Evolutionary conservation across 2,329 filamentous ascomycete species (phyloP).

Genomic region (Myrmaecium sp.): DNA sequence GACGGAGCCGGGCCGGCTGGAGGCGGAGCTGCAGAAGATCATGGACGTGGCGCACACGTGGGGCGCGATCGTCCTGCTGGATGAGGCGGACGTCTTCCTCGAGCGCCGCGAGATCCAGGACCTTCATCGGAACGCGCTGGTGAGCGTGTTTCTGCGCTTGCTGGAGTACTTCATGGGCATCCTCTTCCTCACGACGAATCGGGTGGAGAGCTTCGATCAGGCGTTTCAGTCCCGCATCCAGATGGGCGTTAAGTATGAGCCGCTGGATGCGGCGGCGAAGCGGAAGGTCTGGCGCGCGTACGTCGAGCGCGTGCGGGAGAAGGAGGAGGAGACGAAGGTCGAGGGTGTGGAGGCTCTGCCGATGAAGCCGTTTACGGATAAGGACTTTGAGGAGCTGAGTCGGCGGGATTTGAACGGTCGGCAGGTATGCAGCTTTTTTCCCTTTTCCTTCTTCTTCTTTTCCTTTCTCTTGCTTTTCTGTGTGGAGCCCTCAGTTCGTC

Average conservation of each 20-base stretch:
- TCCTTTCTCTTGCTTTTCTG: conserved; percentile 1
- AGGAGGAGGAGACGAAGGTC: conserved; percentile 31
- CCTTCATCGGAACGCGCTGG: conserved; percentile 69
- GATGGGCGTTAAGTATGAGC: conserved; percentile 66
- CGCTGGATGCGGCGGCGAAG: conserved; percentile 54
- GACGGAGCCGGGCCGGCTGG: conserved; percentile 56
- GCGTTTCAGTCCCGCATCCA: conserved; percentile 82
- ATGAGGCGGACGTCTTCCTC: conserved; percentile 48
- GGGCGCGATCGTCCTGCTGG: conserved; percentile 70
- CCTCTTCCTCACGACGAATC: conserved; percentile 75
- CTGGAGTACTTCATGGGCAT: conserved; percentile 90
- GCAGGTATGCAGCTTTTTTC: conserved; percentile 30
- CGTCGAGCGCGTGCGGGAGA: conserved; percentile 51
- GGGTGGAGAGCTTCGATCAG: conserved; percentile 76
- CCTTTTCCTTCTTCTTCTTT: background rate
- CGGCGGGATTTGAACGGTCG: conserved; percentile 52
- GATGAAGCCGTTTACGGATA: conserved; percentile 44
- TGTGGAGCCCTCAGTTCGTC: conserved; percentile 5
- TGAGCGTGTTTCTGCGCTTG: conserved; percentile 72
- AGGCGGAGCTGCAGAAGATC: conserved; percentile 65
- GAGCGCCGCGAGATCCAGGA: conserved; percentile 72
- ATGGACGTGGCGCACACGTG: conserved; percentile 73
- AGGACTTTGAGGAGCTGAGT: conserved; percentile 50
- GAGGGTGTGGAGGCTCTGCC: too few species aligned
- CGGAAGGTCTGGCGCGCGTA: conserved; percentile 74